Percentiles rank a stretch among this genome's conserved stretches.
Evolutionary conservation across 768 basidiomycete species (phyloP).

Genomic region (Serendipita sp.): DNA sequence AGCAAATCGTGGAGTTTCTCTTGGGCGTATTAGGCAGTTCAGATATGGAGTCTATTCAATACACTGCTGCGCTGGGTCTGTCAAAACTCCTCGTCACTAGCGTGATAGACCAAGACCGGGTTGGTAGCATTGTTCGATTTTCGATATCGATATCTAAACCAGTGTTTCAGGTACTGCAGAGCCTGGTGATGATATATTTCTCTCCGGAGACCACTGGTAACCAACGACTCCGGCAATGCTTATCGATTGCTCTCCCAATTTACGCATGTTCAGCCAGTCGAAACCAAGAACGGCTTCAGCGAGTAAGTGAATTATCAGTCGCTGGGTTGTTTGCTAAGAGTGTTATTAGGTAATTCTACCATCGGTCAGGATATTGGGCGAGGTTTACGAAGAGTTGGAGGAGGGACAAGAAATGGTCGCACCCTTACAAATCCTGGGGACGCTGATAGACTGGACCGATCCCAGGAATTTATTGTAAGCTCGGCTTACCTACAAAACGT

Average conservation of each 20-base stretch:
- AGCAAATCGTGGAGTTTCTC: slow-evolving; percentile 54
- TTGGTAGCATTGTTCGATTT: slow-evolving; percentile 21
- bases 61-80: slow-evolving; percentile 59
- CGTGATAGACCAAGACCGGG: slow-evolving; percentile 56
- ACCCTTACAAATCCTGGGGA: slow-evolving; percentile 54
- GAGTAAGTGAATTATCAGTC: slow-evolving; percentile 30
- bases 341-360: slow-evolving; percentile 24
- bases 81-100: slow-evolving; percentile 76
- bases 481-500: slow-evolving; percentile 13
- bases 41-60: slow-evolving; percentile 45
- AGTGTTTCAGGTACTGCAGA: slow-evolving; percentile 29
- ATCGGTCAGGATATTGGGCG: slow-evolving; percentile 21
- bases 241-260: slow-evolving; percentile 73
- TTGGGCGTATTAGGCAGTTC: slow-evolving; percentile 39
- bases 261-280: slow-evolving; percentile 66
- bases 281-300: slow-evolving; percentile 61
- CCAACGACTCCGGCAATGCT: slow-evolving; percentile 68
- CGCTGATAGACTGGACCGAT: slow-evolving; percentile 82
- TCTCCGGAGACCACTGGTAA: slow-evolving; percentile 70
- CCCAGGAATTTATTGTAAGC: slow-evolving; percentile 51
- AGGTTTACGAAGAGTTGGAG: slow-evolving; percentile 28
- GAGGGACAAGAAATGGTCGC: slow-evolving; percentile 61
- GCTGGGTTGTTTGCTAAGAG: neutral
- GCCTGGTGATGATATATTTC: slow-evolving; percentile 47
- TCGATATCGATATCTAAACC: neutral